Evolutionary conservation across 2,329 filamentous ascomycete genomes (phyloP).

Genomic region (Stachybotrys chartarum): DNA sequence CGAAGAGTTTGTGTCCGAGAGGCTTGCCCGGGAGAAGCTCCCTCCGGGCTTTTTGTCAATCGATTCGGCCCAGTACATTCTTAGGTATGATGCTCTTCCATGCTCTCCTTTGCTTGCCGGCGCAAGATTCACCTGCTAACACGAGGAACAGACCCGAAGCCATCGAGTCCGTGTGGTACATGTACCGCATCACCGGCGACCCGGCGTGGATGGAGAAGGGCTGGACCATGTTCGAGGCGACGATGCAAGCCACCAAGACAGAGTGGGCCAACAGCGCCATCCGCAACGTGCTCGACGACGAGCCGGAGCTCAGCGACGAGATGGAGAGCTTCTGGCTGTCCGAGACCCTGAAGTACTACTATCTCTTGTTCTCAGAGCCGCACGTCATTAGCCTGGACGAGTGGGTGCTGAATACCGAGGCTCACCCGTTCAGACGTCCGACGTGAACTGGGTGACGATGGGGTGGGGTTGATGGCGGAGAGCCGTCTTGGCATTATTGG

Average conservation of each 20-base stretch:
- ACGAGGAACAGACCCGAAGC: conserved; percentile 59
- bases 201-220: conserved; percentile 68
- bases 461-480: too few species aligned
- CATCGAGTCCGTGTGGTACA: conserved; percentile 82
- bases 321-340: conserved; percentile 92
- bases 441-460: conserved; percentile 9
- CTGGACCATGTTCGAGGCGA: conserved; percentile 76
- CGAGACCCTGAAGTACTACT: conserved; percentile 91
- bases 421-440: conserved; percentile 48
- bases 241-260: conserved; percentile 59
- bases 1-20: conserved; percentile 42
- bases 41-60: conserved; percentile 45
- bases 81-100: conserved; percentile 40
- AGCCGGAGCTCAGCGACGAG: conserved; percentile 42
- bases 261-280: conserved; percentile 65
- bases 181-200: conserved; percentile 85
- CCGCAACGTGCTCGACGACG: conserved; percentile 46
- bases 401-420: conserved; percentile 60
- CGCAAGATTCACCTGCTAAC: conserved; percentile 5
- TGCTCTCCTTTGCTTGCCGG: conserved; percentile 17
- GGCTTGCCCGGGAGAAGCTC: conserved; percentile 35
- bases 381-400: conserved; percentile 60
- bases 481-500: too few species aligned
- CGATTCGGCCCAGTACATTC: conserved; percentile 44
- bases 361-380: conserved; percentile 67